Evolutionary conservation across 2,329 filamentous ascomycete genomes (phyloP).

Genomic region (Aspergillus sclerotialis): DNA sequence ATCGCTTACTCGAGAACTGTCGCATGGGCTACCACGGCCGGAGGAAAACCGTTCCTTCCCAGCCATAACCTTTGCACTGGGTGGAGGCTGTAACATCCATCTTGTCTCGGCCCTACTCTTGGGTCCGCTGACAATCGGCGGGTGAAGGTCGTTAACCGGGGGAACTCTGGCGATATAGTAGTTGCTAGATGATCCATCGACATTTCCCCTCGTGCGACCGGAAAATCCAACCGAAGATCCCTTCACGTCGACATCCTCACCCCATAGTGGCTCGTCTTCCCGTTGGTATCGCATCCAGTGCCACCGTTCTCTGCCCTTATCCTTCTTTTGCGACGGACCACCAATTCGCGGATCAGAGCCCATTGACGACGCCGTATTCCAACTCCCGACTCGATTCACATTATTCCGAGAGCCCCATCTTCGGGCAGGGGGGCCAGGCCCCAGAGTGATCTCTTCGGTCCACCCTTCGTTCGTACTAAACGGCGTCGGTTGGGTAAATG

Average conservation of each 20-base stretch:
- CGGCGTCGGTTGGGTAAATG: conserved; percentile 69
- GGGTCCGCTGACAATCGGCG: conserved; percentile 72
- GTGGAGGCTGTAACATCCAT: conserved; percentile 92
- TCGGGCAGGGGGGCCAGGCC: conserved; percentile 64
- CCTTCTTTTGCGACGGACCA: conserved; percentile 35
- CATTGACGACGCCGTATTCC: too few relatives aligned
- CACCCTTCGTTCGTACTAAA: conserved; percentile 86
- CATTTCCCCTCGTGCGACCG: conserved; percentile 30
- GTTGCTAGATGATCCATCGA: conserved; percentile 39
- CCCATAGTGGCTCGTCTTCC: conserved; percentile 84
- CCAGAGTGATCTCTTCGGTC: conserved; percentile 77
- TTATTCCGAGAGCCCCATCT: conserved; percentile 46
- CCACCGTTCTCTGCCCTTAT: conserved; percentile 57
- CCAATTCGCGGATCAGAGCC: conserved; percentile 23
- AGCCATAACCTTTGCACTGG: conserved; percentile 84
- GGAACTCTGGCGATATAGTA: conserved; percentile 60
- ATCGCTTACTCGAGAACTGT: conserved; percentile 7
- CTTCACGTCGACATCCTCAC: conserved; percentile 48
- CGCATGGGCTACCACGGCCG: conserved; percentile 13
- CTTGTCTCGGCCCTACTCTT: conserved; percentile 62
- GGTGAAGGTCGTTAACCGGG: conserved; percentile 79
- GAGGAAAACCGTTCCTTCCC: conserved; percentile 55
- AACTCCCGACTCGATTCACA: conserved; percentile 50
- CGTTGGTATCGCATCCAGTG: conserved; percentile 74
- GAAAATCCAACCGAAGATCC: conserved; percentile 50